Percentiles rank a stretch among this genome's conserved stretches.
Conservation (phyloP, 139 green algal genomes). For the Raphidocelis subcapitata region DNA sequence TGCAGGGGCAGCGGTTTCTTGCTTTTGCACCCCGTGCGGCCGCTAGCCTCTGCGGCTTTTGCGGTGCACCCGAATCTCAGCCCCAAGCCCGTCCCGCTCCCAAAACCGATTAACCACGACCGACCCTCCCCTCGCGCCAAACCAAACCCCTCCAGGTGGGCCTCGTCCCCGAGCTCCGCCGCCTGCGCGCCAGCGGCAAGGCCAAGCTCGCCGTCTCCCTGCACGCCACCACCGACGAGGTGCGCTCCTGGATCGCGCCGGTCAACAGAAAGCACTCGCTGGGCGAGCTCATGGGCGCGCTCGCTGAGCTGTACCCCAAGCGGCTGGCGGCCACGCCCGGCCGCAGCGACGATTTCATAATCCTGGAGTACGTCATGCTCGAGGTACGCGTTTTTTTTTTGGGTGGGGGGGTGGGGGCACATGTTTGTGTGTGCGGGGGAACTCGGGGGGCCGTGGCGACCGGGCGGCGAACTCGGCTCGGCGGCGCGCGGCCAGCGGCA, state of each 20-base stretch:
- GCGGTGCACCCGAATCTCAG: too few species aligned
- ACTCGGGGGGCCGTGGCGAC: too few species aligned
- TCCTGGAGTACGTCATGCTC: slow-evolving; percentile 94
- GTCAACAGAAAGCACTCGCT: slow-evolving; percentile 35
- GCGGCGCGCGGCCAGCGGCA: too few species aligned
- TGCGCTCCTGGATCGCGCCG: slow-evolving; percentile 55
- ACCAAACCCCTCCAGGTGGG: too few species aligned
- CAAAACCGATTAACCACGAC: background rate
- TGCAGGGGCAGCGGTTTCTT: background rate
- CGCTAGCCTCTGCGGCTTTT: too few species aligned
- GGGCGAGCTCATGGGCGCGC: slow-evolving; percentile 46
- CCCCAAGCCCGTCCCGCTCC: too few species aligned
- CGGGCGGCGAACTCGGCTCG: too few species aligned
- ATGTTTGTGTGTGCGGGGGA: too few species aligned
- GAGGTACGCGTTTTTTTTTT: too few species aligned
- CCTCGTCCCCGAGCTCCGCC: slow-evolving; percentile 15
- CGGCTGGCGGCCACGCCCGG: background rate
- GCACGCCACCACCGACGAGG: slow-evolving; percentile 90
- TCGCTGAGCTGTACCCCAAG: slow-evolving; percentile 59
- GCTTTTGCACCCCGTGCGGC: background rate
- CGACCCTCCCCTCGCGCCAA: too few species aligned
- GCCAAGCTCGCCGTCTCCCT: slow-evolving; percentile 86
- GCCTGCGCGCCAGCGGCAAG: slow-evolving; percentile 19
- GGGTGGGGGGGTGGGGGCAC: too few species aligned
- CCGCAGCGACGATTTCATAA: slow-evolving; percentile 45